These are phyloP conservation scores for Opeltia flavorubescens DNA, from an alignment of 495 filamentous ascomycete species.

Conservation along the genomic window DNA sequence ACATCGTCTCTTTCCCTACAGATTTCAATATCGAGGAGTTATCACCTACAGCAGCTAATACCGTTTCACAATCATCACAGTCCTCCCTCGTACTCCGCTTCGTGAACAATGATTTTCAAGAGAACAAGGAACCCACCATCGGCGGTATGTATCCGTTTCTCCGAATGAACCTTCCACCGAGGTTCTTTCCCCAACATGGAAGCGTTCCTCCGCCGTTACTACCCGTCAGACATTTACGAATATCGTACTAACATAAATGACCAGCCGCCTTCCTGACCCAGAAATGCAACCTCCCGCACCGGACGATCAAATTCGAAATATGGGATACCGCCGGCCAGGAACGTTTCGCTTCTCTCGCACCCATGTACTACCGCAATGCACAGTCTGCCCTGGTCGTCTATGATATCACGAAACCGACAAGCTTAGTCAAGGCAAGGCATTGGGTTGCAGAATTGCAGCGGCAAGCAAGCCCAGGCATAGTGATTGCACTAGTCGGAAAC, in stretches of 20 bases:
- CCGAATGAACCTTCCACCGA: neutral
- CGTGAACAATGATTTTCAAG: slow-evolving; percentile 99
- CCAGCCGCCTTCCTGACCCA: slow-evolving; percentile 94
- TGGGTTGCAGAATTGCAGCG: slow-evolving; percentile 97
- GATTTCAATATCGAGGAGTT: neutral
- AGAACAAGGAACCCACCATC: slow-evolving; percentile 99
- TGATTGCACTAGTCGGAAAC: slow-evolving; percentile 95
- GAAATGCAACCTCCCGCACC: slow-evolving; percentile 89
- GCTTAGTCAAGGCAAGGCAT: slow-evolving; percentile 90
- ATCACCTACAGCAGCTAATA: neutral
- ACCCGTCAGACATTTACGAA: neutral
- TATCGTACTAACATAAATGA: neutral
- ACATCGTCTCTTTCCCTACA: slow-evolving; percentile 14
- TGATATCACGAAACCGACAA: slow-evolving; percentile 94
- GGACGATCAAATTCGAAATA: slow-evolving; percentile 99
- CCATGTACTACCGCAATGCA: slow-evolving; percentile 99
- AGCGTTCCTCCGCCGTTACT: neutral
- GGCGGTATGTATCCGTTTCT: slow-evolving; percentile 51
- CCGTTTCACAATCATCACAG: slow-evolving; percentile 29
- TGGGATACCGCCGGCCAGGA: slow-evolving; percentile 99
- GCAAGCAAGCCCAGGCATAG: slow-evolving; percentile 94
- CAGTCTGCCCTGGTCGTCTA: slow-evolving; percentile 98
- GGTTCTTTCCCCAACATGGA: neutral
- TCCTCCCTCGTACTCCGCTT: slow-evolving; percentile 96
- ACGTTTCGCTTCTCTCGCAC: slow-evolving; percentile 89